Evolutionary conservation across 169 alveolate genomes (phyloP).

Genomic region (Eimeria maxima): DNA sequence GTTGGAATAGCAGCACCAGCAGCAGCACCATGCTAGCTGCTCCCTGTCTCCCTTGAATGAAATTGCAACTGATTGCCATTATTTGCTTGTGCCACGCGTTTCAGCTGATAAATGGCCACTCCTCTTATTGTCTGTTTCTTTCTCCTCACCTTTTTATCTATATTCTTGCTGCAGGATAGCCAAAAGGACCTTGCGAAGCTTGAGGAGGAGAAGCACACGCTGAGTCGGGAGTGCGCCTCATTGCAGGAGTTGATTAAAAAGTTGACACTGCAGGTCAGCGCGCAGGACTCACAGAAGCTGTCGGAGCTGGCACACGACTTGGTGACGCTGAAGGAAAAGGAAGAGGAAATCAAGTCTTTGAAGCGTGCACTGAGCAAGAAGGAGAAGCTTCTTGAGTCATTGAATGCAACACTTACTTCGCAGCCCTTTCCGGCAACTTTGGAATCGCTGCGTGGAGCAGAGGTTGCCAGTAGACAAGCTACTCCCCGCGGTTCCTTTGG

Average conservation of each 20-base stretch:
- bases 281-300: constrained; percentile 59
- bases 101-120: neutral
- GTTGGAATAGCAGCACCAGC: neutral
- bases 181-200: constrained; percentile 40
- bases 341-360: constrained; percentile 32
- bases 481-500: constrained; percentile 48
- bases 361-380: constrained; percentile 27
- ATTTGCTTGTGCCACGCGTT: neutral
- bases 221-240: constrained; percentile 32
- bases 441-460: constrained; percentile 47
- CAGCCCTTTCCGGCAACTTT: neutral
- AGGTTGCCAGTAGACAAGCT: constrained; percentile 24
- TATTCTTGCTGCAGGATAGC: constrained; percentile 7
- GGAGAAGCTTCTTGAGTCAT: neutral
- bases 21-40: neutral
- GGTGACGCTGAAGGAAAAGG: constrained; percentile 40
- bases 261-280: constrained; percentile 55
- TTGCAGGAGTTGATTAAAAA: constrained; percentile 53
- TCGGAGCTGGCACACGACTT: constrained; percentile 54
- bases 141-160: neutral
- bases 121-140: neutral
- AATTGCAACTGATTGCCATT: neutral
- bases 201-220: constrained; percentile 28
- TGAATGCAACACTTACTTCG: neutral
- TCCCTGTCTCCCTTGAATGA: neutral